Evolutionary conservation across 768 basidiomycete species (phyloP).

Genomic region (Amanita pallidorosea): DNA sequence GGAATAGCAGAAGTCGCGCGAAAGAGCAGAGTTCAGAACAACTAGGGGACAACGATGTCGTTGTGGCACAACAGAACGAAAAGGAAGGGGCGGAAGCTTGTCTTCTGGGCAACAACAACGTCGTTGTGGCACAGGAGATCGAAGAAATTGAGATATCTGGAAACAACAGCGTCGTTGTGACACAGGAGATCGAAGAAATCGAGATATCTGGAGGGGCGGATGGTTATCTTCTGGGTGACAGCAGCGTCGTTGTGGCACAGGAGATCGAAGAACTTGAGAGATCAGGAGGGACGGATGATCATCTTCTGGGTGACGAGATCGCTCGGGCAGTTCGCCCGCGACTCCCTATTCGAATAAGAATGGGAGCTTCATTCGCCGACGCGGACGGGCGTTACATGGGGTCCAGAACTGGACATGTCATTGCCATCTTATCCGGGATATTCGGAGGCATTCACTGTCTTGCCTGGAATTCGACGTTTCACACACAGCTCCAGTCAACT

Average conservation of each 20-base stretch:
- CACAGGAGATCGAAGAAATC: not conserved
- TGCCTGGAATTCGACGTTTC: conserved; percentile 12
- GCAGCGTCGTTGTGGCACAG: not conserved
- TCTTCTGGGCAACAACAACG: too few relatives aligned
- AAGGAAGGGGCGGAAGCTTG: too few relatives aligned
- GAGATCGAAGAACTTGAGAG: not conserved
- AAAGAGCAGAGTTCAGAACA: not conserved
- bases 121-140: too few relatives aligned
- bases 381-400: not conserved
- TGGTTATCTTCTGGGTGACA: too few relatives aligned
- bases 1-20: not conserved
- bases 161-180: not conserved
- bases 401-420: not conserved
- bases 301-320: not conserved
- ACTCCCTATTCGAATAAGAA: not conserved
- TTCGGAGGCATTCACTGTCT: conserved; percentile 15
- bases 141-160: too few relatives aligned
- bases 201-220: too few relatives aligned
- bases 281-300: too few relatives aligned
- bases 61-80: too few relatives aligned
- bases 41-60: not conserved
- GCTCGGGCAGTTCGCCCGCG: not conserved
- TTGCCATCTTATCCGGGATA: conserved; percentile 1
- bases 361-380: not conserved
- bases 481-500: conserved; percentile 8